Evolutionary conservation across 169 alveolate species (phyloP).

Genomic region (Eimeria sp.): DNA sequence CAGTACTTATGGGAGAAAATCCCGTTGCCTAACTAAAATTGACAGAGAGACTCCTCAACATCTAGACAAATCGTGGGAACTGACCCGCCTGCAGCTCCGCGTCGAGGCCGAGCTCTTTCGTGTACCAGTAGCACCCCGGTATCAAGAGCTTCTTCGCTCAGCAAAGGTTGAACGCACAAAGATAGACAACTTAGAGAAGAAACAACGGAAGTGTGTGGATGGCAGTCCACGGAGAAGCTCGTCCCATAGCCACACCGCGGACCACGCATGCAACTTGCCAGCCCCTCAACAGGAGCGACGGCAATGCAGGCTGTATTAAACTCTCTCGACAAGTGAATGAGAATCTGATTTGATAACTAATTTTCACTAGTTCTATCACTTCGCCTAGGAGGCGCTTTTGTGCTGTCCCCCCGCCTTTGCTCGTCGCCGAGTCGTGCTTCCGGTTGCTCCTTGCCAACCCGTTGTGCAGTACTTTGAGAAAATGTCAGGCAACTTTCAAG

Average conservation of each 20-base stretch:
- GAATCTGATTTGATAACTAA: neutral
- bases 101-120: neutral
- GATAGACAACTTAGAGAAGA: neutral
- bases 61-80: neutral
- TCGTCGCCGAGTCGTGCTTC: neutral
- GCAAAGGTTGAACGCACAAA: neutral
- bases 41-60: neutral
- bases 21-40: neutral
- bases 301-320: neutral
- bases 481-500: constrained; percentile 79
- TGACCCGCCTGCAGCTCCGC: neutral
- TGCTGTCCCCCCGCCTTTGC: neutral
- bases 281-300: neutral
- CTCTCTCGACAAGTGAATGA: neutral
- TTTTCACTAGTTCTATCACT: neutral
- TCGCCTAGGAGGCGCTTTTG: neutral
- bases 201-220: neutral
- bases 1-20: neutral
- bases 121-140: neutral
- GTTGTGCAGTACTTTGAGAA: neutral
- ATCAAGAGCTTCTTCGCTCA: neutral
- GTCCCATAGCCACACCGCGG: neutral
- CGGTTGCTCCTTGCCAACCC: constrained; percentile 11
- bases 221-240: neutral
- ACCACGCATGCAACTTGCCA: neutral